A percentile compares a stretch with the other conserved stretches of the same genome.
Evolutionary conservation across 139 green algal genomes (phyloP).

Genomic region (Chlorella sorokiniana): DNA sequence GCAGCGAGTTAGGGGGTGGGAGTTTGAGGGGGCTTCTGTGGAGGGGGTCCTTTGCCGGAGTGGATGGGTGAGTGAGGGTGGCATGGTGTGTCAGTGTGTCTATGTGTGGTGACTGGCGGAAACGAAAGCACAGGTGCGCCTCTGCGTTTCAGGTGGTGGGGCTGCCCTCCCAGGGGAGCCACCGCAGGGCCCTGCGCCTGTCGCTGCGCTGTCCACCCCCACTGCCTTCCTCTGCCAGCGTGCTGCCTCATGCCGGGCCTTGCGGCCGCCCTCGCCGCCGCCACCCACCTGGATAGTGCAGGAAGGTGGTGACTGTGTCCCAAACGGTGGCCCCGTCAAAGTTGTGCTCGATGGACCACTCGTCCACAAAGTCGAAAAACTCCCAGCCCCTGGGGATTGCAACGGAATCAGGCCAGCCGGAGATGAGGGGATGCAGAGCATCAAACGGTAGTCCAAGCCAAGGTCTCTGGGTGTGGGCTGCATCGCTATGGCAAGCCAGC

Average conservation of each 20-base stretch:
- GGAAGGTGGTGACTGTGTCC: not conserved
- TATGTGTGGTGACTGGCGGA: not conserved
- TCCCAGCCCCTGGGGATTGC: slow-evolving; percentile 39
- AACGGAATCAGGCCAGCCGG: not conserved
- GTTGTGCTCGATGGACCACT: slow-evolving; percentile 39
- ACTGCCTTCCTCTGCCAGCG: not conserved
- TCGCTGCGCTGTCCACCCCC: not conserved
- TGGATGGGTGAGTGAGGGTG: not conserved
- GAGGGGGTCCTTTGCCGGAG: too few relatives aligned
- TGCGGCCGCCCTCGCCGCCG: not conserved
- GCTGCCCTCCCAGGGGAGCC: too few relatives aligned
- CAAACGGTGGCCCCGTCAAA: slow-evolving; percentile 29
- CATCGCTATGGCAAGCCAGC: too few relatives aligned
- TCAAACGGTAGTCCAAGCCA: not conserved
- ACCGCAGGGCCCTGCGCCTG: too few relatives aligned
- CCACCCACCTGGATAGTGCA: slow-evolving; percentile 14
- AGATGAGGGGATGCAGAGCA: not conserved
- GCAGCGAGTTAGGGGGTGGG: not conserved
- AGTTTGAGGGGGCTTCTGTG: too few relatives aligned
- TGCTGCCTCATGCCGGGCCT: not conserved
- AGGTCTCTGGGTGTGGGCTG: too few relatives aligned
- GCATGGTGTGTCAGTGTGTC: not conserved
- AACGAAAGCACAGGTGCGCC: too few relatives aligned
- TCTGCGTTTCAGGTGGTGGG: too few relatives aligned
- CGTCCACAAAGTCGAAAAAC: slow-evolving; percentile 51